A percentile compares a stretch with the other conserved stretches of the same genome.
phyloP scores from a whole-genome alignment of 352 stramenopile species.

The Blastocystis sp. region DNA sequence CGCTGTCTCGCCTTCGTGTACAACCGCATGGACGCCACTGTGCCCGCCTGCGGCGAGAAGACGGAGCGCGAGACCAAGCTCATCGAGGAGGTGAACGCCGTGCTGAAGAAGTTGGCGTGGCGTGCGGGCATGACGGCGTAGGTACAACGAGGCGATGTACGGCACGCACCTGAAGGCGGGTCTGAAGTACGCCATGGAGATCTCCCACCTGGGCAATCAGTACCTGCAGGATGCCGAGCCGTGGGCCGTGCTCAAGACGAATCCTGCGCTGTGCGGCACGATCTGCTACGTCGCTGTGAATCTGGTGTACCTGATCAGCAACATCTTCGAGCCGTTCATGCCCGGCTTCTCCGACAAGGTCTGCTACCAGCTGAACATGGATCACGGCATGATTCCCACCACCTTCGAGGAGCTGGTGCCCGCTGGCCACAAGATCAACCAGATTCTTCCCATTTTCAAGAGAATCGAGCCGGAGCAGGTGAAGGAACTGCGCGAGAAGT shows the following conservation, averaged over 20 bases:
- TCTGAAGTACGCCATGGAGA: conserved; percentile 65
- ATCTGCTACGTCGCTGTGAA: conserved; percentile 35
- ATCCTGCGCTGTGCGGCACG: conserved; percentile 30
- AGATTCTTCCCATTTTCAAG: conserved; percentile 67
- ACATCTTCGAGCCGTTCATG: conserved; percentile 71
- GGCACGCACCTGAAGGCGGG: conserved; percentile 42
- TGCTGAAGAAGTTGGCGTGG: conserved; percentile 41
- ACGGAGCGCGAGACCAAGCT: conserved; percentile 63
- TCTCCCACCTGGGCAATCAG: conserved; percentile 67
- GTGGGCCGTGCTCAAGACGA: conserved; percentile 68
- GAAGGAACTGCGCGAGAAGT: conserved; percentile 51
- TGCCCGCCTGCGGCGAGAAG: conserved; percentile 45
- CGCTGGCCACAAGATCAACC: conserved; percentile 64
- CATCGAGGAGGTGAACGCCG: conserved; percentile 52
- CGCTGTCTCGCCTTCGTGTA: conserved; percentile 57
- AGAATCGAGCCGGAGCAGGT: conserved; percentile 70
- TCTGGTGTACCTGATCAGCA: conserved; percentile 68
- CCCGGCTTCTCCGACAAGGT: conserved; percentile 67
- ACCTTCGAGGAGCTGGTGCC: conserved; percentile 64
- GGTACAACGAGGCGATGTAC: conserved; percentile 69
- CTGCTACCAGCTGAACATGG: conserved; percentile 68
- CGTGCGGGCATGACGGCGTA: background rate
- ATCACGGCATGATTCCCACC: conserved; percentile 69
- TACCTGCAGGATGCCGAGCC: conserved; percentile 70
- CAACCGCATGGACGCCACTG: conserved; percentile 48